Evolutionary conservation across 331 rosid genomes (phyloP).

Genomic region (Phaseolus coccineus): DNA sequence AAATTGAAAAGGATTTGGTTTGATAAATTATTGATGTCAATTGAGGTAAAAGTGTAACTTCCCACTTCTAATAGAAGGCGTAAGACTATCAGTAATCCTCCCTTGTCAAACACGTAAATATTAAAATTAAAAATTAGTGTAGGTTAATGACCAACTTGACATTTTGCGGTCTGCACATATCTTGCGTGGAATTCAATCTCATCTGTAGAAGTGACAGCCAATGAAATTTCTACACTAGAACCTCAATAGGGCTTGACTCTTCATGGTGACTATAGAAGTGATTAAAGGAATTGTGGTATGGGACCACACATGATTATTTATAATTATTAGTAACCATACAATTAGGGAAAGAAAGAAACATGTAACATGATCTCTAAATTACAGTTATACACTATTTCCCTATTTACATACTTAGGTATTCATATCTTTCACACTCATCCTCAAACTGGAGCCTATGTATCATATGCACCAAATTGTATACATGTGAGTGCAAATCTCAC

Average conservation of each 20-base stretch:
- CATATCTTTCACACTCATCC: no score
- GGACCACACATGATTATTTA: no score
- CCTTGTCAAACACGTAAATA: neutral
- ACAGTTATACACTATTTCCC: no score
- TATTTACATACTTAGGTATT: no score
- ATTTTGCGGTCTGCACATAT: neutral
- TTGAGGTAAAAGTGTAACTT: slow-evolving; percentile 20
- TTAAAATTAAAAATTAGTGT: slow-evolving; percentile 10
- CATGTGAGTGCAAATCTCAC: no score
- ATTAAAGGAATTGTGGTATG: neutral
- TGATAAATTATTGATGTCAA: slow-evolving; percentile 9
- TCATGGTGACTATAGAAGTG: neutral
- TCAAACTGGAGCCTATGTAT: no score
- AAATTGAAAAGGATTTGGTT: neutral
- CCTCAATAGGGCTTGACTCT: neutral
- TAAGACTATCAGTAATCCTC: neutral
- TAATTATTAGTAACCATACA: neutral
- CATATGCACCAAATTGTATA: no score
- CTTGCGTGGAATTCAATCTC: neutral
- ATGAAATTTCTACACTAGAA: neutral
- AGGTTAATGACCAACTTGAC: neutral
- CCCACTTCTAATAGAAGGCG: neutral
- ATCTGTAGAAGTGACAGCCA: neutral
- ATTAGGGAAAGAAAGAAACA: neutral
- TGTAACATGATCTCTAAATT: neutral